Base-by-base conservation (phyloP, 2,329 filamentous ascomycete genomes). In the Aureobasidium sp. region DNA sequence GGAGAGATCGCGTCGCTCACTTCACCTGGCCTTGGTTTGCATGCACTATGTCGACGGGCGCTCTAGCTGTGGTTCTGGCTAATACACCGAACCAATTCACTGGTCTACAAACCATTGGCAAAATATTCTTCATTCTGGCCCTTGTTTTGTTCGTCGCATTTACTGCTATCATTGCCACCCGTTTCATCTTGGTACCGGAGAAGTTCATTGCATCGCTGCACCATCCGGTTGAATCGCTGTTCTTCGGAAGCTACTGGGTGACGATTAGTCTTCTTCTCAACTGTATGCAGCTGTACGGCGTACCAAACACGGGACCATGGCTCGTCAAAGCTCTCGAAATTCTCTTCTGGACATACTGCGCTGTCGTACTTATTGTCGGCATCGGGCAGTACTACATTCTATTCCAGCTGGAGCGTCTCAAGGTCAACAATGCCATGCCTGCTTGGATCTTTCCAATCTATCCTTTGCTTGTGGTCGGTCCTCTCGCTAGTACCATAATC, bases 31-130 rank as follows among this genome's bases (percentile, higher is more conserved):
- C 84, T 21, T 90, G 87, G 87, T 92, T 86, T 73, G 88, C 87
- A 1, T 77, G 85, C 36, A 86, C 86, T 2, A 91, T 91, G 88
- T 88, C 85, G 50, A 89, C 87, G 0, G 88, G 88, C 37, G 87
- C 87, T 0, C 73, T 91, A 1, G 82, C 87, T 0, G 73, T 87
- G 3, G 78, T 91, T 16, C 78, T 91, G 47, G 79, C 80, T 3
- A 83, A 85, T 55, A 78, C 78, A 25, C 88, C 88, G 9, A 82
- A 85, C 67, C 75, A 78, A 60, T 92, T 92, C 70, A 69, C 75
- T 0, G 87, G 87, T 0, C 75, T 90, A 1, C 71, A 74, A 5
- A 80, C 82, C 5, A 87, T 91, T 57, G 88, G 88, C 1, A 77
- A 83, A 36, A 80, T 84, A n/a, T 78, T 91, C 41, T 91, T 87